Conservation (phyloP, 352 stramenopile genomes). For the Pythium scleroteichum region DNA sequence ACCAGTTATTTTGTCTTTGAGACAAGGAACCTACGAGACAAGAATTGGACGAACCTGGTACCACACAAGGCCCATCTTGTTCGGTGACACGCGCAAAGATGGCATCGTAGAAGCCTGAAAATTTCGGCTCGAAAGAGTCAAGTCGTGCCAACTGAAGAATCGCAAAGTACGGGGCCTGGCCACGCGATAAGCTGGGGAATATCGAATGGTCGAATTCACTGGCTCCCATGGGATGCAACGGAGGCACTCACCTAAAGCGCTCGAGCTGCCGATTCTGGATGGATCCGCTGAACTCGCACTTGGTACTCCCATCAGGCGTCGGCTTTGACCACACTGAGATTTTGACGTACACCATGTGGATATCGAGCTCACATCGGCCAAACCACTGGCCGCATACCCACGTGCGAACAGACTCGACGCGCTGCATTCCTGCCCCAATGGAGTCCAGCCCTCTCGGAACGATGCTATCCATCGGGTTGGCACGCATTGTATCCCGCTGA, state of each 20-base stretch:
- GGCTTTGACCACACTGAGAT: slow-evolving; percentile 16
- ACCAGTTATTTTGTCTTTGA: neutral
- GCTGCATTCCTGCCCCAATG: slow-evolving; percentile 9
- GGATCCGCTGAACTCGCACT: slow-evolving; percentile 19
- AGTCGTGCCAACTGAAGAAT: slow-evolving; percentile 47
- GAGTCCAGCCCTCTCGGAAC: neutral
- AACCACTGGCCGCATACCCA: slow-evolving; percentile 30
- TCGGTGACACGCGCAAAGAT: slow-evolving; percentile 50
- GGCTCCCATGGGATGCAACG: neutral
- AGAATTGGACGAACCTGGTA: slow-evolving; percentile 34
- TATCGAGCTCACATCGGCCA: slow-evolving; percentile 22
- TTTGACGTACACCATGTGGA: slow-evolving; percentile 24
- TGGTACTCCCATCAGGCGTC: neutral
- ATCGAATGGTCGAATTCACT: neutral
- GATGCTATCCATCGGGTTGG: neutral
- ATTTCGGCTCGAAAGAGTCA: slow-evolving; percentile 24
- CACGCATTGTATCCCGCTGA: neutral
- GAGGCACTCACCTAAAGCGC: slow-evolving; percentile 24
- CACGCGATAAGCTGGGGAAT: slow-evolving; percentile 20
- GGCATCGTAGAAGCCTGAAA: slow-evolving; percentile 59
- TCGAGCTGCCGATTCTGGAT: slow-evolving; percentile 22
- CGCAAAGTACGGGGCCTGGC: slow-evolving; percentile 49
- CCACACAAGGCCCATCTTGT: slow-evolving; percentile 21
- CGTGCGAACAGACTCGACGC: slow-evolving; percentile 15
- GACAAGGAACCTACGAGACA: neutral